Conservation (phyloP, 208 protist species). For the Phytomonas francai region DNA sequence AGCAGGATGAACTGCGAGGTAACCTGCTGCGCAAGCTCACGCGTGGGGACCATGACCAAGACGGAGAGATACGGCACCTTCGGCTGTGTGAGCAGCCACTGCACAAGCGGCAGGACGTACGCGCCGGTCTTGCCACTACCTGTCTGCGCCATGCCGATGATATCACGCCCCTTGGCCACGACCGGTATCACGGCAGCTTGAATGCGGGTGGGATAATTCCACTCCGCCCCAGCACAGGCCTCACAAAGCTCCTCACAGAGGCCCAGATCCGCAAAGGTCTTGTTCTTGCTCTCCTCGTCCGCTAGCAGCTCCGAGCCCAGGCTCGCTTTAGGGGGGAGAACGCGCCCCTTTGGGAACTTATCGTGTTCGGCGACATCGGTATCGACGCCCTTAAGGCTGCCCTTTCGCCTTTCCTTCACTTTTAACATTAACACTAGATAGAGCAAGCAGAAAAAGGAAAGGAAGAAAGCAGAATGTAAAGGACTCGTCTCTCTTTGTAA, state of each 20-base stretch:
- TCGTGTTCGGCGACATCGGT: slow-evolving; percentile 11
- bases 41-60: slow-evolving; percentile 95
- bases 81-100: slow-evolving; percentile 90
- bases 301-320: slow-evolving; percentile 79
- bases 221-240: slow-evolving; percentile 89
- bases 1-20: slow-evolving; percentile 90
- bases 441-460: not conserved
- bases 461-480: not conserved
- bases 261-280: slow-evolving; percentile 85
- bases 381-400: slow-evolving; percentile 22
- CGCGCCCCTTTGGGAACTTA: not conserved
- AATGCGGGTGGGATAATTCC: slow-evolving; percentile 92
- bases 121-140: slow-evolving; percentile 99
- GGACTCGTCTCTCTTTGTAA: not conserved
- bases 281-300: slow-evolving; percentile 67
- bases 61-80: slow-evolving; percentile 89
- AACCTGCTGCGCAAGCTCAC: slow-evolving; percentile 98
- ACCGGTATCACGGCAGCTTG: slow-evolving; percentile 93
- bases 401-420: slow-evolving; percentile 17
- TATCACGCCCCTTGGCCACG: slow-evolving; percentile 80
- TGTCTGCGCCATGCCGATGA: slow-evolving; percentile 98
- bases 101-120: slow-evolving; percentile 98
- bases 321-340: slow-evolving; percentile 18
- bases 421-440: not conserved
- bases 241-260: slow-evolving; percentile 87